Base-by-base conservation (phyloP, 768 basidiomycete genomes). In the Leccinum truebloodii region DNA sequence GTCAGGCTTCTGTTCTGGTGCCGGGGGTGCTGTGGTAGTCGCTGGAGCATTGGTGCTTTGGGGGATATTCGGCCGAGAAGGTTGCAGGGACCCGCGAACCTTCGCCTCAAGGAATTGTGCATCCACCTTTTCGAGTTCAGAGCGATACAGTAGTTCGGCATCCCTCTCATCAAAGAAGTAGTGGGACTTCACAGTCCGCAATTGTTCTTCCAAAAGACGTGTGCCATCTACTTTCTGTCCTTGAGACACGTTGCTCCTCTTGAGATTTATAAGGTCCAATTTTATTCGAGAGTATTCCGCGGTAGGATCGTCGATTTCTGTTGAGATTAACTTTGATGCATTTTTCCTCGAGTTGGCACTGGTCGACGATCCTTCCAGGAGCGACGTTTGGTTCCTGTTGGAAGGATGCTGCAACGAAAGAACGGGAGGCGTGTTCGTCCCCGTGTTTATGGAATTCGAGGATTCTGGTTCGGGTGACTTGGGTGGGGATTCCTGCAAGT, bases 151-250 rank as follows among this genome's bases (percentile, higher is more conserved):
- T 5, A 73, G 77, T 65, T 88, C 80, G 2, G 90, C 90, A 61
- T 89, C 87, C 57, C 75, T 77, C 65, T 84, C 80, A 58, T 90
- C 80, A 67, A 94, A 94, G 58, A 92, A 82, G 65, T 91, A 91
- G 70, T 88, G 78, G 24, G 77, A 75, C 67, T 81, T 81, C 26
- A 86, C 69, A 22, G 68, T 72, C 49, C 76, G 70, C 44, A 91
- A 71, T 44, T 77, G 83, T 52, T 75, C 67, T 10, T 78, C 80
- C 39, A 90, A 70, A 28, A 75, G 68, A 58, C 72, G 73, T 13
- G 78, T 64, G 28, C 75, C 67, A 20, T 69, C 59, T n/a, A 67
- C 61, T 51, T 41, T 68, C 66, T 49, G 63, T 51, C 72, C 68
- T 44, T 65, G 69, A 4, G 74, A 66, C 6, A n/a, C 16, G 28